A percentile compares a stretch with the other conserved stretches of the same genome.
Conservation (phyloP, 495 filamentous ascomycete genomes). For the Parathielavia appendiculata region DNA sequence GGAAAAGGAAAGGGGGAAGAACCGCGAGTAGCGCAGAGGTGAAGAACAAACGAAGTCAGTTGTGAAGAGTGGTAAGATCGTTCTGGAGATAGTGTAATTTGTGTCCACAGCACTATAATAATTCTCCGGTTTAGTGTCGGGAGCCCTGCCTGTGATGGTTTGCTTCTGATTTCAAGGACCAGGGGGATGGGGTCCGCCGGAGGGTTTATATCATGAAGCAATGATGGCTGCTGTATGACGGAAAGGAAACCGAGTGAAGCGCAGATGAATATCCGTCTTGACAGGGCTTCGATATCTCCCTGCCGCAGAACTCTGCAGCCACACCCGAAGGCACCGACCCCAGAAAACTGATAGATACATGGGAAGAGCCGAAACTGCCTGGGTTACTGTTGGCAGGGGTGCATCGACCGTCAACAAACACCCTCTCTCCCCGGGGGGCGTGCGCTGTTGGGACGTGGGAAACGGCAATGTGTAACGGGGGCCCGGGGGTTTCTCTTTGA, state of each 20-base stretch:
- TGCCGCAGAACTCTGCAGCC: conserved; percentile 1
- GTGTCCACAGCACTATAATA: neutral
- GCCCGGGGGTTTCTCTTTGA: neutral
- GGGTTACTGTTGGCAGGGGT: conserved; percentile 3
- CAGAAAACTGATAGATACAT: neutral
- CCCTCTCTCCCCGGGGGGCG: conserved; percentile 5
- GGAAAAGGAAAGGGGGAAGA: neutral
- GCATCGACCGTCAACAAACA: conserved; percentile 9
- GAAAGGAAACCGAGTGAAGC: neutral
- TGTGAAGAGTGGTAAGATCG: conserved; percentile 9
- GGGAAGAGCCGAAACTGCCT: conserved; percentile 6
- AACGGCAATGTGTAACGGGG: neutral
- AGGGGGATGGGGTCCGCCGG: conserved; percentile 17
- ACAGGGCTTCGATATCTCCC: conserved; percentile 1
- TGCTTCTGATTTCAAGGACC: conserved; percentile 1
- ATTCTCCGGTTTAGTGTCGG: conserved; percentile 10
- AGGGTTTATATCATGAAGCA: conserved; percentile 3
- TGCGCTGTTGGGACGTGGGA: neutral
- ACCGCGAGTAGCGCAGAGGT: neutral
- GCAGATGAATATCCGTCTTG: neutral
- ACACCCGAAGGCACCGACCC: neutral
- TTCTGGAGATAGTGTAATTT: conserved; percentile 8
- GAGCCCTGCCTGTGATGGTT: conserved; percentile 4
- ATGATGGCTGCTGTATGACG: conserved; percentile 1
- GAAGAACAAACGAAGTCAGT: neutral